phyloP scores from a whole-genome alignment of 441 rosid genomes.

The Euphorbia celastroides region DNA sequence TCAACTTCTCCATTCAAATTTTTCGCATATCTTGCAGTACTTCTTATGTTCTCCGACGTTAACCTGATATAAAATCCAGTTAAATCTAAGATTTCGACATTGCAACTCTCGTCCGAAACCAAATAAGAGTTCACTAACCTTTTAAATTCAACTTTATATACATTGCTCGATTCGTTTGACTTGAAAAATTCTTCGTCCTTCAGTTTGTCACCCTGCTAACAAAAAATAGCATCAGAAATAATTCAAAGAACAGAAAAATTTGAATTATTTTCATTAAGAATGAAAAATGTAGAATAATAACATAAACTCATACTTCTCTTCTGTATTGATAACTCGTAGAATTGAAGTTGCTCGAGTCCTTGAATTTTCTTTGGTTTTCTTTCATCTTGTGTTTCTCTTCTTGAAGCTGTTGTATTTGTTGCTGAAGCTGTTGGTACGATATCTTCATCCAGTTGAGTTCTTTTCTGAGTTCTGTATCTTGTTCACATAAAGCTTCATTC shows the following conservation, averaged over 20 bases:
- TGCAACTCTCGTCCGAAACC: neutral
- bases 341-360: conserved; percentile 14
- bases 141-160: conserved; percentile 28
- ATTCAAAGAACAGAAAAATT: neutral
- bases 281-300: too few relatives aligned
- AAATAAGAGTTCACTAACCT: conserved; percentile 22
- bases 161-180: conserved; percentile 30
- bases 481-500: conserved; percentile 27
- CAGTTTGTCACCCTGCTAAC: conserved; percentile 18
- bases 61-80: conserved; percentile 17
- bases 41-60: conserved; percentile 23
- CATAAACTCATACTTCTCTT: conserved; percentile 25
- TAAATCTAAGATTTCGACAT: too few relatives aligned
- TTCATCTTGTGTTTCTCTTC: conserved; percentile 36
- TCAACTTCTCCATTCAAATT: conserved; percentile 32
- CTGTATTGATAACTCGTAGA: conserved; percentile 19
- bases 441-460: conserved; percentile 34
- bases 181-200: conserved; percentile 30
- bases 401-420: conserved; percentile 36
- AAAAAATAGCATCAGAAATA: neutral
- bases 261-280: neutral
- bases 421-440: conserved; percentile 37
- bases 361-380: conserved; percentile 32
- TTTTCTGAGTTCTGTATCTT: conserved; percentile 32
- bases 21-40: conserved; percentile 25